Evolutionary conservation across 345 rosid species (phyloP).

Genomic region (Cardamine chenopodiifolia): DNA sequence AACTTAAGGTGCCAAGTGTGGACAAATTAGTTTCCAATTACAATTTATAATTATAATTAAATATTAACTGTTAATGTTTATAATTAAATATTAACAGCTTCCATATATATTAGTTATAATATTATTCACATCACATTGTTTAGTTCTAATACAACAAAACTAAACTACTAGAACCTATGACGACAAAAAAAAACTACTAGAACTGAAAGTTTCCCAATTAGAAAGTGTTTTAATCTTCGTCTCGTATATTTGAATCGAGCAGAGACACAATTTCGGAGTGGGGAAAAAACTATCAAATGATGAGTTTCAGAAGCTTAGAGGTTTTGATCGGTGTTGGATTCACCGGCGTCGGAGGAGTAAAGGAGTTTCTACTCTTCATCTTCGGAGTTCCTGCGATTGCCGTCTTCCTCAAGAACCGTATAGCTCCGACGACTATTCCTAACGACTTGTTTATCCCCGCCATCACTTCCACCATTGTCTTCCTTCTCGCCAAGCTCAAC

Average conservation of each 20-base stretch:
- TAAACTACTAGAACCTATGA: too few species aligned
- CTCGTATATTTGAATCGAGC: neutral
- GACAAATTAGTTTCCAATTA: too few species aligned
- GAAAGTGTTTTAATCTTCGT: neutral
- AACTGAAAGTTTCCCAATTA: neutral
- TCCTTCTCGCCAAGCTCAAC: constrained; percentile 69
- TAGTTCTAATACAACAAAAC: neutral
- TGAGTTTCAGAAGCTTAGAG: constrained; percentile 64
- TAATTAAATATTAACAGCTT: neutral
- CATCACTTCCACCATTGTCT: constrained; percentile 78
- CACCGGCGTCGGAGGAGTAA: constrained; percentile 76
- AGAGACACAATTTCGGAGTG: constrained; percentile 51
- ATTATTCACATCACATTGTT: neutral
- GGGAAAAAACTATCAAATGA: constrained; percentile 49
- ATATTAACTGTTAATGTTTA: too few species aligned
- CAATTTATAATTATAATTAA: too few species aligned
- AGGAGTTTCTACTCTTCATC: constrained; percentile 59
- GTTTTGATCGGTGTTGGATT: constrained; percentile 59
- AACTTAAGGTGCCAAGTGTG: constrained; percentile 60
- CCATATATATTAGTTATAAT: neutral
- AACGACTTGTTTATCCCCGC: constrained; percentile 73
- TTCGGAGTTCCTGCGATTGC: constrained; percentile 70
- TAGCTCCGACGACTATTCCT: constrained; percentile 53
- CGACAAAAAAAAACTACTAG: too few species aligned
- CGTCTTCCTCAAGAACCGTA: constrained; percentile 54